phyloP scores from a whole-genome alignment of 495 filamentous ascomycete species.

The Penicillium odoratum region DNA sequence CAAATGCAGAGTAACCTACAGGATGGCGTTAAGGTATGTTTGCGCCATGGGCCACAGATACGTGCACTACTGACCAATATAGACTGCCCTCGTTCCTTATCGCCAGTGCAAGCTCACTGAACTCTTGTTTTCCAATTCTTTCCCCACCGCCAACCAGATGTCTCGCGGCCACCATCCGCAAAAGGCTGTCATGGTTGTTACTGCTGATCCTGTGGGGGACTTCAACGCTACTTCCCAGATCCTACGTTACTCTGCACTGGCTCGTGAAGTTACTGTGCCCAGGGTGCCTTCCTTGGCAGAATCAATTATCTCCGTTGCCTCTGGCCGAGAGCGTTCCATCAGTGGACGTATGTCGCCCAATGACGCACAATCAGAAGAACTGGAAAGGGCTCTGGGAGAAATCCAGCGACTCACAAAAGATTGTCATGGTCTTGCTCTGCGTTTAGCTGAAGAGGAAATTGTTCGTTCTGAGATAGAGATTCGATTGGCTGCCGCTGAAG shows the following conservation, averaged over 20 bases:
- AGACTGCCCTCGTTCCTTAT: slow-evolving; percentile 80
- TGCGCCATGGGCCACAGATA: no score
- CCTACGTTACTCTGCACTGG: slow-evolving; percentile 89
- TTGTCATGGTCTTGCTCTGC: slow-evolving; percentile 61
- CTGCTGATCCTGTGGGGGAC: slow-evolving; percentile 89
- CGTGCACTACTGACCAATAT: no score
- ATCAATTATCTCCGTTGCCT: slow-evolving; percentile 54
- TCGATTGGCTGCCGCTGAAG: slow-evolving; percentile 60
- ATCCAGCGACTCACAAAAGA: slow-evolving; percentile 73
- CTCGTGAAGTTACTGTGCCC: slow-evolving; percentile 89
- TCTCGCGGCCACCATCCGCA: slow-evolving; percentile 64
- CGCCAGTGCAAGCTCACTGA: slow-evolving; percentile 97
- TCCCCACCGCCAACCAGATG: slow-evolving; percentile 66
- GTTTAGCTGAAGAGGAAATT: slow-evolving; percentile 63
- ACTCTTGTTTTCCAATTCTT: slow-evolving; percentile 92
- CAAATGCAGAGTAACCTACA: slow-evolving; percentile 88
- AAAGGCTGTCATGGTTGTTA: slow-evolving; percentile 94
- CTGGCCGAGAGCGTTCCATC: slow-evolving; percentile 31
- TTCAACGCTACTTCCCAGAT: slow-evolving; percentile 98
- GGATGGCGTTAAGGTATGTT: slow-evolving; percentile 56
- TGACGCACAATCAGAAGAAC: slow-evolving; percentile 60
- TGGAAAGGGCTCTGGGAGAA: slow-evolving; percentile 72
- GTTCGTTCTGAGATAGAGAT: slow-evolving; percentile 53
- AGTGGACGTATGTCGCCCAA: slow-evolving; percentile 52
- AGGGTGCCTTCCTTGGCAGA: slow-evolving; percentile 75